A percentile compares a stretch with the other conserved stretches of the same genome.
phyloP scores from a whole-genome alignment of 306 rosid genomes.

The Inga oerstediana region DNA sequence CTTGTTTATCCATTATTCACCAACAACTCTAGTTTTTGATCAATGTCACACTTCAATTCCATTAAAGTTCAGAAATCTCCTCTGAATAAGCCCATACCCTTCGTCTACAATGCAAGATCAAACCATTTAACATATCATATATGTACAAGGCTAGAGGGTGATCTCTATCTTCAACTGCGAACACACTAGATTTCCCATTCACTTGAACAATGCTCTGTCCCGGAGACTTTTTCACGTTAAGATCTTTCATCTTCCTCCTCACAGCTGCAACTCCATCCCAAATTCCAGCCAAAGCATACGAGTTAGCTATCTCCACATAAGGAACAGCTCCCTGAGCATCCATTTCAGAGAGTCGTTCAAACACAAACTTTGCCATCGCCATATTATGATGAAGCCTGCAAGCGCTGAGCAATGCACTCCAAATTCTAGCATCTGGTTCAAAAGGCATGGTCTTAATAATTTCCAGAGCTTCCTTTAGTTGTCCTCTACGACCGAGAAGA shows the following conservation, averaged over 20 bases:
- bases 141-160: conserved; percentile 53
- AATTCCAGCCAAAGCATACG: conserved; percentile 64
- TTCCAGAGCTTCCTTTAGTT: conserved; percentile 61
- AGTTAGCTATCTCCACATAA: conserved; percentile 68
- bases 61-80: conserved; percentile 21
- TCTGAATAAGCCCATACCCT: conserved; percentile 12
- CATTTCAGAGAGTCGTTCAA: conserved; percentile 47
- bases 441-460: conserved; percentile 56
- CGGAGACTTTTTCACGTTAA: conserved; percentile 54
- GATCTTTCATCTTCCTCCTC: conserved; percentile 58
- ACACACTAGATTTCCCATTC: conserved; percentile 47
- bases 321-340: conserved; percentile 57
- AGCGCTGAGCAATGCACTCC: conserved; percentile 69
- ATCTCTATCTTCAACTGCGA: conserved; percentile 63
- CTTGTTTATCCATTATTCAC: not conserved
- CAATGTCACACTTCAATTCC: conserved; percentile 17
- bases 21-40: not conserved
- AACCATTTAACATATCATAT: conserved; percentile 47
- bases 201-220: conserved; percentile 69
- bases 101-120: conserved; percentile 46
- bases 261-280: conserved; percentile 70
- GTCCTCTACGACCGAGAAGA: conserved; percentile 66
- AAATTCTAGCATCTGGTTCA: conserved; percentile 63
- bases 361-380: conserved; percentile 51
- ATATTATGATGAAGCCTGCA: conserved; percentile 62